Evolutionary conservation across 2,329 filamentous ascomycete species (phyloP), one percentile per base, ranked within the genome.

Genomic region (Aspergillus amoenus): DNA sequence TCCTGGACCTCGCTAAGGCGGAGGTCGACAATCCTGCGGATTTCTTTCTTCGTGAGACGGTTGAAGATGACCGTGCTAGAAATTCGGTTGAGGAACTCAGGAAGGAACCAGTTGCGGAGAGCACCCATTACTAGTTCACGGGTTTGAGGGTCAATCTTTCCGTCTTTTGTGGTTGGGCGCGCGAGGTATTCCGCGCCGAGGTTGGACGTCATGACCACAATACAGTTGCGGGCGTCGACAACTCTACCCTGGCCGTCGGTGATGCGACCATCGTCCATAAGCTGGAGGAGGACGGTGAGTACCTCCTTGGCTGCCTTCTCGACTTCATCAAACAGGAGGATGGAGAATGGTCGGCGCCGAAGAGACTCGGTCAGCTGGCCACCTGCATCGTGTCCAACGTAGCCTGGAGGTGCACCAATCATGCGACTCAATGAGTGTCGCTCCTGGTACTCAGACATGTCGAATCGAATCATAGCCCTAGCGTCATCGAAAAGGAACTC

Each of bases 371-470:
- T 99, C 53, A 99, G 85, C 74, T 99, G 94, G 52, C 94, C 94
- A 66, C 94, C 94, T 32, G 94, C 87, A 70, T 99, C 94, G 72
- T 99, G 93, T 15, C 94, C 94, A 58, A 99, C 93, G 66, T 99
- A 99, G 62, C 94, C 94, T 4, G 94, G 94, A 18, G 94, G 94
- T 18, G 94, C 93, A 72, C 94, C 94, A 66, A 99, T 99, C 91
- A 99, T 97, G 59, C 94, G 87, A 73, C 91, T 96, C 13, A 99
- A 84, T 0, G 93, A 89, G 74, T 99, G 94, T 5, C 93, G 88
- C 77, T 99, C 94, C 76, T 99, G 95, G 76, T 99, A 99, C 76
- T 99, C 94, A 5, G 93, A 97, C 94, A 99, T 99, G 73, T 99
- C 94, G 79, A 99, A 96, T 40, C 94, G 89, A 68, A 99, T 96